phyloP scores from a whole-genome alignment of 192 early-diverging fungal genomes.

The Rhizophlyctis rosea region DNA sequence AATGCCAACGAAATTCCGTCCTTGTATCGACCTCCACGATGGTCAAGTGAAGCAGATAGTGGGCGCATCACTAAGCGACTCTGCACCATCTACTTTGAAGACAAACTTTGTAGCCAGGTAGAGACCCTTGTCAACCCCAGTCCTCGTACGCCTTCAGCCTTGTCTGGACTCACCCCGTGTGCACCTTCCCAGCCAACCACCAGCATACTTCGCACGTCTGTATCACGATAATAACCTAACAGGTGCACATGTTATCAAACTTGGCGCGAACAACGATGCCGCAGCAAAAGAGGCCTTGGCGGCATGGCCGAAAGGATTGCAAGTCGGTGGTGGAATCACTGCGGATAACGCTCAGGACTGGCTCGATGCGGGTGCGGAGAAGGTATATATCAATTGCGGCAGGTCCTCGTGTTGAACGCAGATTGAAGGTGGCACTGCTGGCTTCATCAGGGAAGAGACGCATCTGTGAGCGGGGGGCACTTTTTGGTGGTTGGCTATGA shows the following conservation, averaged over 20 bases:
- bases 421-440: no score
- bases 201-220: constrained; percentile 77
- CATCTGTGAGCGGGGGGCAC: neutral
- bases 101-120: constrained; percentile 94
- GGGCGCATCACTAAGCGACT: constrained; percentile 75
- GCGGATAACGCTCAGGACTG: constrained; percentile 82
- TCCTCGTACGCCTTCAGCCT: neutral
- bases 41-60: constrained; percentile 99
- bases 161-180: neutral
- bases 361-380: constrained; percentile 81
- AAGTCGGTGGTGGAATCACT: constrained; percentile 93
- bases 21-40: constrained; percentile 98
- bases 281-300: constrained; percentile 79
- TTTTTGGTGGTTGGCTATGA: neutral
- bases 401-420: no score
- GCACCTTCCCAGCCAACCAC: constrained; percentile 55
- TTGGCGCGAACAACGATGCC: constrained; percentile 81
- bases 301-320: constrained; percentile 83
- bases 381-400: constrained; percentile 47
- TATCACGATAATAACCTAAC: constrained; percentile 69
- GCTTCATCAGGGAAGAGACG: neutral
- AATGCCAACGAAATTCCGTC: constrained; percentile 66
- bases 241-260: constrained; percentile 94
- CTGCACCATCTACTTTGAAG: constrained; percentile 51
- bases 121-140: neutral